Percentiles rank a stretch among this genome's conserved stretches.
These are phyloP conservation scores for Cyclospora cayetanensis DNA, from an alignment of 169 alveolate genomes.

Conservation along the genomic window DNA sequence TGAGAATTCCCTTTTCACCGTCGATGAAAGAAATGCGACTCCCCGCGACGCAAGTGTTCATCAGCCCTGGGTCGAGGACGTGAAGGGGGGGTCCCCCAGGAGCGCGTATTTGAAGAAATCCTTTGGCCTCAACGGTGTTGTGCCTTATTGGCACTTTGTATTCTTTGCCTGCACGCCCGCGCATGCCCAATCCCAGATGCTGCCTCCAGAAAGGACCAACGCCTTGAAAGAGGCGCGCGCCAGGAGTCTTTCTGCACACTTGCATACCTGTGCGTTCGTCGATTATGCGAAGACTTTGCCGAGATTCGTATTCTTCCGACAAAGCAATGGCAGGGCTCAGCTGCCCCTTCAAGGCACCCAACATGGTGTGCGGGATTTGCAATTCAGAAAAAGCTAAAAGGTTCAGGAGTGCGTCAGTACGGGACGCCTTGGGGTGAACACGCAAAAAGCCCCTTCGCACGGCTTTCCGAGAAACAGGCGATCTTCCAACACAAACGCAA, in stretches of 20 bases:
- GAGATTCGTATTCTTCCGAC: not conserved
- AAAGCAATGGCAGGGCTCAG: not conserved
- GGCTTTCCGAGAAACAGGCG: no score
- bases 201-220: not conserved
- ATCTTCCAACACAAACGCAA: no score
- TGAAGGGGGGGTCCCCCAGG: constrained; percentile 79
- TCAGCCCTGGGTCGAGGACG: constrained; percentile 89
- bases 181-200: not conserved
- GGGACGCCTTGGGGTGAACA: no score
- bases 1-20: constrained; percentile 89
- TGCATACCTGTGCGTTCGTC: constrained; percentile 24
- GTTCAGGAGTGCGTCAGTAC: no score
- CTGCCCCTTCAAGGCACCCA: not conserved
- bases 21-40: constrained; percentile 87
- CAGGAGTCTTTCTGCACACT: no score
- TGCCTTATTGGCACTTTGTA: constrained; percentile 73
- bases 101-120: constrained; percentile 79
- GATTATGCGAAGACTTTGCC: not conserved
- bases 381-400: no score
- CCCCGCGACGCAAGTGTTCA: constrained; percentile 84
- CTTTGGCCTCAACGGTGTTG: constrained; percentile 82
- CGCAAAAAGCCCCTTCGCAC: no score
- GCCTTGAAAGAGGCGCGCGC: not conserved
- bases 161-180: constrained; percentile 65
- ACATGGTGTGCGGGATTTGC: not conserved